Evolutionary conservation across 305 asterid species (phyloP), one percentile per base, ranked within the genome.

Genomic region (Solanum hybrid): DNA sequence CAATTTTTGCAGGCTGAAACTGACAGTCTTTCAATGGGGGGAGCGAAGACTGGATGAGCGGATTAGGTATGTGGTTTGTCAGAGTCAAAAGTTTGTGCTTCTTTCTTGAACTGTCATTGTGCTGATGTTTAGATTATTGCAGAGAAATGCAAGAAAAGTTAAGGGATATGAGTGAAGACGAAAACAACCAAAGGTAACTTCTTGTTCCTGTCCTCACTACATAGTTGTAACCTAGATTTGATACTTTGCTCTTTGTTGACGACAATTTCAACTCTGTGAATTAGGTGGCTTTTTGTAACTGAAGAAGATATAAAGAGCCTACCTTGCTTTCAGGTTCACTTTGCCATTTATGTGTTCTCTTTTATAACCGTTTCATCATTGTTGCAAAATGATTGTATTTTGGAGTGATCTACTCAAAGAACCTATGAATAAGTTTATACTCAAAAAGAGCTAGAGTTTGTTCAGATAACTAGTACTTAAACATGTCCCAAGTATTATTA

Each of bases 231-330:
- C 85, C 77, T 34, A 90, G 40, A 80, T 87, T 42, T 72, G 85
- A 87, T 38, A 86, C 69, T 88, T 91, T 85, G 69, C 42, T 89
- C 79, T 86, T 56, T 37, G 37, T 90, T 82, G 69, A 89, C 88
- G 78, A 86, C 85, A 37, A 88, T 40, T 89, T 87, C 87, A 88
- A 90, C 17, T 80, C 85, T 84, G 89, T 88, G 92, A 89, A 82
- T 88, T 89, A 96, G 99, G 91, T 96, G 96, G 98, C 98, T 97
- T 93, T 97, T 95, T 90, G 98, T 96, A 64, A 97, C 98, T 51
- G 99, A 97, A 91, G 99, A 96, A 75, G 99, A 97, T 92, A 96
- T 97, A 85, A 96, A 96, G 90, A 94, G 86, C 90, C 86, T 94
- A 80, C 99, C 97, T 80, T 92, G 98, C 94, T 96, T 97, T 94